These are phyloP conservation scores for Phytopythium helicoides DNA, from an alignment of 352 stramenopile species.

Conservation along the genomic window DNA sequence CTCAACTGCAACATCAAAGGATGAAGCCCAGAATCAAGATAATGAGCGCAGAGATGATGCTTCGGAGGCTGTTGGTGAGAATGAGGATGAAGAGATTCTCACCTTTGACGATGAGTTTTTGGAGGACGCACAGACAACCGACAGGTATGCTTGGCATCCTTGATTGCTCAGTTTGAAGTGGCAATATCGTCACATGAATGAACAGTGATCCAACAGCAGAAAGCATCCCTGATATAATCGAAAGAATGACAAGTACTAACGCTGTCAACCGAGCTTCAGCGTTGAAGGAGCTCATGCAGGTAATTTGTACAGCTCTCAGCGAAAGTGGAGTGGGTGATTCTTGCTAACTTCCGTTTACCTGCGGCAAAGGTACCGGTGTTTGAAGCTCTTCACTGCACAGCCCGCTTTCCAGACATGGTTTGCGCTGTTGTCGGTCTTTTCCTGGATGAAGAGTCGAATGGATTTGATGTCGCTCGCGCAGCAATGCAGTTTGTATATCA, in stretches of 20 bases:
- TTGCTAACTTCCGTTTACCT: background rate
- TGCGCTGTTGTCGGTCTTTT: slow-evolving; percentile 30
- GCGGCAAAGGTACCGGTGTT: slow-evolving; percentile 39
- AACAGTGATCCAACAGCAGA: slow-evolving; percentile 39
- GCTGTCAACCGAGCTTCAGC: slow-evolving; percentile 11
- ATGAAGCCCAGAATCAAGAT: background rate
- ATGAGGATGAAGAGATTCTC: slow-evolving; percentile 33
- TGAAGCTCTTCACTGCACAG: slow-evolving; percentile 50
- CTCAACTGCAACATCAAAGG: background rate
- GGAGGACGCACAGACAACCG: slow-evolving; percentile 32
- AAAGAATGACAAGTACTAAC: slow-evolving; percentile 19
- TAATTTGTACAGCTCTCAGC: slow-evolving; percentile 1
- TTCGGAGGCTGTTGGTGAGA: slow-evolving; percentile 1
- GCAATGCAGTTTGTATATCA: slow-evolving; percentile 36
- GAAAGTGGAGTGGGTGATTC: background rate
- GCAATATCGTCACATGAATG: background rate
- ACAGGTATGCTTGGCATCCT: slow-evolving; percentile 20
- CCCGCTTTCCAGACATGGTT: slow-evolving; percentile 29
- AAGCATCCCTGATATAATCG: slow-evolving; percentile 26
- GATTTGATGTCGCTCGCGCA: slow-evolving; percentile 7
- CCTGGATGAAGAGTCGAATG: slow-evolving; percentile 16
- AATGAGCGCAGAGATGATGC: slow-evolving; percentile 6
- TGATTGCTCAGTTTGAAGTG: background rate
- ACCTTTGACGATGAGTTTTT: slow-evolving; percentile 42
- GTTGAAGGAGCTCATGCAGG: slow-evolving; percentile 34